Percentiles rank a stretch among this genome's conserved stretches.
Conservation (phyloP, 345 rosid species). For the Alliaria petiolata region DNA sequence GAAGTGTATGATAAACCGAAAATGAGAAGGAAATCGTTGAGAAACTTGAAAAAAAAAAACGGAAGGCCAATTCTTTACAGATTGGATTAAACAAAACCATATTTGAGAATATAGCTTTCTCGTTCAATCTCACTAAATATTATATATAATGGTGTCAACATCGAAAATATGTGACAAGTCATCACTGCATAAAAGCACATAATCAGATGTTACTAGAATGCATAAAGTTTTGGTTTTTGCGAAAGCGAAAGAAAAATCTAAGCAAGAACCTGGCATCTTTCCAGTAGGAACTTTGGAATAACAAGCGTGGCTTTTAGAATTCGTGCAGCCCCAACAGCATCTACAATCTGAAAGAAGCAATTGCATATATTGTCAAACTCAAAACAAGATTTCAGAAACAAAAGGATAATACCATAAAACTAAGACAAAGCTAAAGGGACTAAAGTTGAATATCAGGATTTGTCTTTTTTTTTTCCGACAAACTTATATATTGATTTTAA, state of each 20-base stretch:
- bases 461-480: no score
- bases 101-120: no score
- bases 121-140: no score
- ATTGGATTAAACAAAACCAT: no score
- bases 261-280: constrained; percentile 74
- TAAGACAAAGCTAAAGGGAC: constrained; percentile 12
- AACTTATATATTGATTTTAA: no score
- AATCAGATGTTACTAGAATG: not conserved
- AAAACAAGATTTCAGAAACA: not conserved
- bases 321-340: constrained; percentile 98
- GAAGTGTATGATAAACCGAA: no score
- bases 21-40: no score
- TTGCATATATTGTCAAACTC: not conserved
- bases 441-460: no score
- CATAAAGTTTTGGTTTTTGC: not conserved
- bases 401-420: not conserved
- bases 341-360: constrained; percentile 61
- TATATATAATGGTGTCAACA: no score
- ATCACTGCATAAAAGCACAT: constrained; percentile 51
- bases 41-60: no score
- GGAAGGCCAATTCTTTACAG: no score
- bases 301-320: constrained; percentile 95
- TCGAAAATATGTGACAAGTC: constrained; percentile 86
- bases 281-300: constrained; percentile 96
- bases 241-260: not conserved